These are phyloP conservation scores for Penicillium lagena DNA, from an alignment of 495 filamentous ascomycete species.

Conservation along the genomic window DNA sequence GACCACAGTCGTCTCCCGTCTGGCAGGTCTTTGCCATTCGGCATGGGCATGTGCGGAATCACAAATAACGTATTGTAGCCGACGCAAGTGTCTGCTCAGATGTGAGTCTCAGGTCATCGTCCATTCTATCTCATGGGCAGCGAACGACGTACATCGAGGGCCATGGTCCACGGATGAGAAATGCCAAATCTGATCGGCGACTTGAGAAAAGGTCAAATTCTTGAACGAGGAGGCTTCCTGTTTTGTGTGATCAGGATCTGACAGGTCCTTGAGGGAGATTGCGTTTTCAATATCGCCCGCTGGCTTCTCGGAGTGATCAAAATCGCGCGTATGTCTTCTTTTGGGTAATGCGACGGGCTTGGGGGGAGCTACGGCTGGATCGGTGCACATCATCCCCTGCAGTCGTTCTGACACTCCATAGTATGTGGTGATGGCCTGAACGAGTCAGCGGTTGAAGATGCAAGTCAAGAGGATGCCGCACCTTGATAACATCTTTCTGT, in stretches of 20 bases:
- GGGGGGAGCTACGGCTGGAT: conserved; percentile 31
- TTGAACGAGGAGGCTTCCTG: conserved; percentile 20
- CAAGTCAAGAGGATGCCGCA: conserved; percentile 4
- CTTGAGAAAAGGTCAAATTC: conserved; percentile 35
- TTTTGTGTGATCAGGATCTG: conserved; percentile 11
- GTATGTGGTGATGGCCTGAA: conserved; percentile 32
- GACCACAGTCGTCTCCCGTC: conserved; percentile 63
- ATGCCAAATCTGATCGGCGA: conserved; percentile 60
- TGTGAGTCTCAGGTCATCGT: neutral
- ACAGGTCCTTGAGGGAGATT: conserved; percentile 16
- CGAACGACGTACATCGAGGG: conserved; percentile 35
- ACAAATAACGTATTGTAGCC: conserved; percentile 77
- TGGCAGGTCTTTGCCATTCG: conserved; percentile 45
- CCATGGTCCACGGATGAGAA: conserved; percentile 58
- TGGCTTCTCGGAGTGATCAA: conserved; percentile 5
- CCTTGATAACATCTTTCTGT: conserved; percentile 49
- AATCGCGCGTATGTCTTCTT: conserved; percentile 9
- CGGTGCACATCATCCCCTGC: conserved; percentile 57
- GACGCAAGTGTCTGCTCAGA: conserved; percentile 61
- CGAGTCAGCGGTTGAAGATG: neutral
- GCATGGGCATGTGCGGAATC: conserved; percentile 26
- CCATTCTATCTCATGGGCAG: too few species aligned
- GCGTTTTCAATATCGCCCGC: conserved; percentile 30
- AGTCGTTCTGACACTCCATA: conserved; percentile 67
- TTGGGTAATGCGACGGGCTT: conserved; percentile 7